These are phyloP conservation scores for Herpotrichia juniperi DNA, from an alignment of 2,329 filamentous ascomycete genomes.

Conservation along the genomic window DNA sequence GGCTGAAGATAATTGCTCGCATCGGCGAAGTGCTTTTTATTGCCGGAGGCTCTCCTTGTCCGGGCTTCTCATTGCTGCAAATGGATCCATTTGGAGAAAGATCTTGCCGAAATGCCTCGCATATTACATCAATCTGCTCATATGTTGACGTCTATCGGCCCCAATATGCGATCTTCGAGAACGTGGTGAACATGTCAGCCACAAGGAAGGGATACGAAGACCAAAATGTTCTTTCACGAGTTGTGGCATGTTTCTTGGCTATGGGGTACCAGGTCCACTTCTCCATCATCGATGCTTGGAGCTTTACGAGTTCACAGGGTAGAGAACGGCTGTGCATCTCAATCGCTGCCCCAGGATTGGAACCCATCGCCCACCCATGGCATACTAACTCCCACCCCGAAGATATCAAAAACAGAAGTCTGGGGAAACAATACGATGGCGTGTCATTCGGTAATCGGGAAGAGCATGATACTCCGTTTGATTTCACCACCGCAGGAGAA, in stretches of 20 bases:
- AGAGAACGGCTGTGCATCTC: conserved; percentile 73
- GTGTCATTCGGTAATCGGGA: conserved; percentile 62
- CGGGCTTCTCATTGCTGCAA: conserved; percentile 74
- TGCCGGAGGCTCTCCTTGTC: conserved; percentile 77
- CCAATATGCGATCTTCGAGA: conserved; percentile 77
- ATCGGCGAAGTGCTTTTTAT: conserved; percentile 73
- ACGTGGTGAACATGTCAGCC: conserved; percentile 71
- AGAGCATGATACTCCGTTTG: conserved; percentile 64
- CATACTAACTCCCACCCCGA: conserved; percentile 68
- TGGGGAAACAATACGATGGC: conserved; percentile 57
- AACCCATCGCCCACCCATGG: conserved; percentile 61
- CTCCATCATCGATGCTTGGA: conserved; percentile 72
- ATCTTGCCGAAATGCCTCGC: conserved; percentile 73
- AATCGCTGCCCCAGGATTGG: conserved; percentile 70
- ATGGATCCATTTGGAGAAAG: conserved; percentile 57
- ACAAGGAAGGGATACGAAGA: conserved; percentile 51
- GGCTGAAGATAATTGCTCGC: conserved; percentile 54
- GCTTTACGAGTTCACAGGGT: conserved; percentile 68
- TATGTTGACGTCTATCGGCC: conserved; percentile 78
- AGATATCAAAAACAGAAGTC: conserved; percentile 32
- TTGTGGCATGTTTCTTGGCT: conserved; percentile 74
- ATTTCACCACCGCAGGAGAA: conserved; percentile 59
- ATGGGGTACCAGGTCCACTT: conserved; percentile 78
- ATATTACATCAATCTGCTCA: conserved; percentile 77
- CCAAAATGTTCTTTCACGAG: conserved; percentile 73